These are phyloP conservation scores for Pseudopyricularia cyperi DNA, from an alignment of 2,329 filamentous ascomycete genomes.

Conservation along the genomic window DNA sequence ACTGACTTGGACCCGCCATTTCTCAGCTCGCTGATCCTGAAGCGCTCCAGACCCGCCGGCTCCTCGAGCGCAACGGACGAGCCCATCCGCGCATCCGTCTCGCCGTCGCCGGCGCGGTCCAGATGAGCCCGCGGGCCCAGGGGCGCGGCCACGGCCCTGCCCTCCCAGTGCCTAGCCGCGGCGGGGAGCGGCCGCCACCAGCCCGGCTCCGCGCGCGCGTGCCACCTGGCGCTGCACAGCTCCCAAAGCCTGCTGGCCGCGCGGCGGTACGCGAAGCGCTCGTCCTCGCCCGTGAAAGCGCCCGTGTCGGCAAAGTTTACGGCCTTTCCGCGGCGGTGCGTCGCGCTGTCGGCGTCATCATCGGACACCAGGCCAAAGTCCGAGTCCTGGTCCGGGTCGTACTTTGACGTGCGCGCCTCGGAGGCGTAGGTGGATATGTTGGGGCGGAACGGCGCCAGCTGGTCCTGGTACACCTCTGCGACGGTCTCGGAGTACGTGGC, in stretches of 20 bases:
- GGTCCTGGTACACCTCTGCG: conserved; percentile 51
- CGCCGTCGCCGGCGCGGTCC: neutral
- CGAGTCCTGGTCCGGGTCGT: conserved; percentile 44
- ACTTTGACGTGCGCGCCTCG: conserved; percentile 29
- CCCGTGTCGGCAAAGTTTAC: conserved; percentile 56
- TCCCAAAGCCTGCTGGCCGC: conserved; percentile 72
- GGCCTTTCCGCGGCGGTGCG: neutral
- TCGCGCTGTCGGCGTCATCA: conserved; percentile 10
- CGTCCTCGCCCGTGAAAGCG: conserved; percentile 68
- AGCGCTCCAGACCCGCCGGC: conserved; percentile 25
- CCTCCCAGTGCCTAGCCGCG: conserved; percentile 56
- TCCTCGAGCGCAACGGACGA: conserved; percentile 26
- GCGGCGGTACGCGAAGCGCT: conserved; percentile 68
- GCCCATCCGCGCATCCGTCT: conserved; percentile 16
- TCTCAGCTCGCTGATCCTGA: conserved; percentile 17
- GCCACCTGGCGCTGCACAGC: conserved; percentile 63
- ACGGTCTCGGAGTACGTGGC: conserved; percentile 30
- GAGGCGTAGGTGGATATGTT: conserved; percentile 56
- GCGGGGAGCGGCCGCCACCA: conserved; percentile 58
- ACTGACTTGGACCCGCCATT: conserved; percentile 2
- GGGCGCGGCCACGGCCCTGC: neutral
- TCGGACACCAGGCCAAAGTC: conserved; percentile 31
- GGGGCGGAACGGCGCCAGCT: conserved; percentile 62
- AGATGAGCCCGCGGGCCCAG: neutral
- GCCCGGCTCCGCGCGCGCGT: conserved; percentile 40